Evolutionary conservation across 139 green algal species (phyloP).

Genomic region (Coelastrella sp.): DNA sequence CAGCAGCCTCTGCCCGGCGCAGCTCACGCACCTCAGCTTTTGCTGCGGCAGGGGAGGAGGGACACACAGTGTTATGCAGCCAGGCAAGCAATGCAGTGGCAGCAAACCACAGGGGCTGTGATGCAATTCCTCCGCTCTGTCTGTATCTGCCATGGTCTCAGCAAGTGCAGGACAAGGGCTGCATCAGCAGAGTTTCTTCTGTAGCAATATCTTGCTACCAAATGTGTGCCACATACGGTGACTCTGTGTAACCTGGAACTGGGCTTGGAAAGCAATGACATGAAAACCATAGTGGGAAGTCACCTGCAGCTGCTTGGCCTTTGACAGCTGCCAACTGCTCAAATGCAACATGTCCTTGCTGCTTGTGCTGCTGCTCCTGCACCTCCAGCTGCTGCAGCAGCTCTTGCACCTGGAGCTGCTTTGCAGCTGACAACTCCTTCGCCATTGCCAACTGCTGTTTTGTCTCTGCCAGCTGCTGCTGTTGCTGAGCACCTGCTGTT

Average conservation of each 20-base stretch:
- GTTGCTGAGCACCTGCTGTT: background rate
- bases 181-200: too few relatives aligned
- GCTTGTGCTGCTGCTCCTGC: slow-evolving; percentile 18
- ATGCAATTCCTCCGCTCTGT: too few relatives aligned
- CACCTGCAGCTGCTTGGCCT: slow-evolving; percentile 22
- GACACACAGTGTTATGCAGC: too few relatives aligned
- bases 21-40: slow-evolving; percentile 16
- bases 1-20: slow-evolving; percentile 12
- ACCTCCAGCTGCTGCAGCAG: background rate
- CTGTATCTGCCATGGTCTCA: too few relatives aligned
- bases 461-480: slow-evolving; percentile 9
- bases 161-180: too few relatives aligned
- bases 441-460: slow-evolving; percentile 9
- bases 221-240: too few relatives aligned
- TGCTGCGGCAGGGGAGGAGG: background rate
- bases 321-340: slow-evolving; percentile 18
- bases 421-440: background rate
- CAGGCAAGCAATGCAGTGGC: too few relatives aligned
- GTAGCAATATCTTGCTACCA: too few relatives aligned
- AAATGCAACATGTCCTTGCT: background rate
- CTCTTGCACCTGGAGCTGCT: slow-evolving; percentile 24
- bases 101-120: too few relatives aligned
- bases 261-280: background rate
- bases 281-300: too few relatives aligned
- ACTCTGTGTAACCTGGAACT: too few relatives aligned